A percentile compares a stretch with the other conserved stretches of the same genome.
Evolutionary conservation across 2,329 filamentous ascomycete species (phyloP).

Genomic region (Gyromitra esculenta): DNA sequence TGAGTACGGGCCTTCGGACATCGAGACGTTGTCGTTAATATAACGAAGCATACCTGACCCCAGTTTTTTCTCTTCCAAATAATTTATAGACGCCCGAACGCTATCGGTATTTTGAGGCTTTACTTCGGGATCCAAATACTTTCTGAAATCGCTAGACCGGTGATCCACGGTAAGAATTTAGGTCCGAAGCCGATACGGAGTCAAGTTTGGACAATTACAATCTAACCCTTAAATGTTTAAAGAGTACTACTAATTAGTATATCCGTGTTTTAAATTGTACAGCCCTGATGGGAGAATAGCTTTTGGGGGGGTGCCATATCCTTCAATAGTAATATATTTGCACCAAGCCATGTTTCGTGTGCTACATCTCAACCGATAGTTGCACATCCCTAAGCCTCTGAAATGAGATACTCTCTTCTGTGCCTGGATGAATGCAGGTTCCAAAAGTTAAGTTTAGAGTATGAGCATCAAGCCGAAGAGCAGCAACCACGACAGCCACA

Average conservation of each 20-base stretch:
- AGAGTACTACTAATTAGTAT: slow-evolving; percentile 29
- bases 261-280: slow-evolving; percentile 34
- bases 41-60: not conserved
- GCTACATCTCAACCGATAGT: slow-evolving; percentile 4
- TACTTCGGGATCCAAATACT: not conserved
- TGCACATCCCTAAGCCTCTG: slow-evolving; percentile 7
- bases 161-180: slow-evolving; percentile 10
- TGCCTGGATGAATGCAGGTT: slow-evolving; percentile 1
- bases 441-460: not conserved
- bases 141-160: not conserved
- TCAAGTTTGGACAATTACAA: slow-evolving; percentile 8
- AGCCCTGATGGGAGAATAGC: slow-evolving; percentile 19
- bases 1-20: not conserved
- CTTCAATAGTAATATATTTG: slow-evolving; percentile 34
- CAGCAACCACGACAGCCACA: not conserved
- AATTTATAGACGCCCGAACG: not conserved
- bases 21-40: not conserved
- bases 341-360: slow-evolving; percentile 38
- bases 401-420: not conserved
- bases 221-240: slow-evolving; percentile 14
- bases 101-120: not conserved
- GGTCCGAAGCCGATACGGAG: not conserved
- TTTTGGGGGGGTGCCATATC: slow-evolving; percentile 13
- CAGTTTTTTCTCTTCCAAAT: not conserved
- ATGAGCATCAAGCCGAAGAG: too few relatives aligned